These are phyloP conservation scores for Eurotiales sp. DNA, from an alignment of 2,329 filamentous ascomycete species.

Conservation along the genomic window DNA sequence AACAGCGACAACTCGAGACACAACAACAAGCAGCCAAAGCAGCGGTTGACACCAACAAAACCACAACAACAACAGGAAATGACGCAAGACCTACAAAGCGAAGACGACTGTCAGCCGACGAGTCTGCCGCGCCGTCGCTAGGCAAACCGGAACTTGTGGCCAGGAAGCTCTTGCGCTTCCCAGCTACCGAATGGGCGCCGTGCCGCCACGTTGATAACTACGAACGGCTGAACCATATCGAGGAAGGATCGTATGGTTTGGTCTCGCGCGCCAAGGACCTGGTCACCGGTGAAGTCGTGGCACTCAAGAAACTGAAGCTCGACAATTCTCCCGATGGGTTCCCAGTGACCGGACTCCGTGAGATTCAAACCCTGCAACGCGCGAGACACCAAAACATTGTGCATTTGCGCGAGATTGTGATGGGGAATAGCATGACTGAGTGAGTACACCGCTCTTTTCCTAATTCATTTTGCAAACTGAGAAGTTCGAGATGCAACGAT, in stretches of 20 bases:
- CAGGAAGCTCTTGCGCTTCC: conserved; percentile 66
- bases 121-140: neutral
- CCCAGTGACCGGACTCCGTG: conserved; percentile 85
- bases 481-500: conserved; percentile 32
- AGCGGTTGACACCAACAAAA: neutral
- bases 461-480: conserved; percentile 24
- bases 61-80: conserved; percentile 24
- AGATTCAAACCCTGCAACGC: conserved; percentile 86
- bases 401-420: conserved; percentile 74
- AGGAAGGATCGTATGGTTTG: conserved; percentile 94
- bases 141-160: conserved; percentile 14
- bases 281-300: conserved; percentile 74
- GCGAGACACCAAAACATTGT: conserved; percentile 82
- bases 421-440: conserved; percentile 63
- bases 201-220: conserved; percentile 81
- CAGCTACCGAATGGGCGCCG: conserved; percentile 63
- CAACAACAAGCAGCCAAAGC: conserved; percentile 17
- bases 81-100: conserved; percentile 51
- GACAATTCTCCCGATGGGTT: conserved; percentile 75
- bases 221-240: conserved; percentile 91
- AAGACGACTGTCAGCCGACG: conserved; percentile 19
- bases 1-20: conserved; percentile 65
- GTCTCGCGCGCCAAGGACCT: conserved; percentile 79
- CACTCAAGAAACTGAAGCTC: conserved; percentile 90
- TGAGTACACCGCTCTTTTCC: conserved; percentile 33